Conservation (phyloP, 192 early-diverging fungal species). For the Coemansia sp. region DNA sequence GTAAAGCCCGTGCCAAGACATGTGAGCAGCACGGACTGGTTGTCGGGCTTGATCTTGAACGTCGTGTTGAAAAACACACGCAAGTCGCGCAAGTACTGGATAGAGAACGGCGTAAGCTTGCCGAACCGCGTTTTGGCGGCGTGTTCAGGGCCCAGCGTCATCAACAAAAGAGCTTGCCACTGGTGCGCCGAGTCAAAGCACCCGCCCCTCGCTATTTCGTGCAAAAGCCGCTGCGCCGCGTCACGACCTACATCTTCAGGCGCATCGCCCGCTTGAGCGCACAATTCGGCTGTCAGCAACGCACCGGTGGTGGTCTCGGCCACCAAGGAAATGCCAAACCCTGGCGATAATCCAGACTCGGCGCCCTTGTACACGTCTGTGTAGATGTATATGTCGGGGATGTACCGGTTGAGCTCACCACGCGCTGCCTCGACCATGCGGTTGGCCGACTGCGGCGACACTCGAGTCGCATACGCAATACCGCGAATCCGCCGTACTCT, state of each 20-base stretch:
- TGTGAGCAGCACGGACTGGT: constrained; percentile 72
- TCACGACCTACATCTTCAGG: constrained; percentile 87
- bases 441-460: constrained; percentile 94
- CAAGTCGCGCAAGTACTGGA: constrained; percentile 91
- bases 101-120: constrained; percentile 82
- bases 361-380: constrained; percentile 97
- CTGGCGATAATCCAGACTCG: constrained; percentile 89
- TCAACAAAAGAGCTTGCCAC: constrained; percentile 82
- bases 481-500: constrained; percentile 92
- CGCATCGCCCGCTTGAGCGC: constrained; percentile 73
- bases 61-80: constrained; percentile 85
- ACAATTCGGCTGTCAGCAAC: constrained; percentile 83
- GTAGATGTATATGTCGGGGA: constrained; percentile 97
- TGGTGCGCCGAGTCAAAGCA: constrained; percentile 88
- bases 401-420: constrained; percentile 83
- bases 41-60: constrained; percentile 88
- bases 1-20: constrained; percentile 87
- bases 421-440: constrained; percentile 87
- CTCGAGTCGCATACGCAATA: constrained; percentile 88
- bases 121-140: constrained; percentile 88
- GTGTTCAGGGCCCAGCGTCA: constrained; percentile 90
- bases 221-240: constrained; percentile 76
- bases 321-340: constrained; percentile 88
- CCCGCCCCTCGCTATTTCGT: constrained; percentile 85
- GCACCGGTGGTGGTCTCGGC: constrained; percentile 87